Base-by-base conservation (phyloP, 768 basidiomycete genomes). In the Mycena metata region DNA sequence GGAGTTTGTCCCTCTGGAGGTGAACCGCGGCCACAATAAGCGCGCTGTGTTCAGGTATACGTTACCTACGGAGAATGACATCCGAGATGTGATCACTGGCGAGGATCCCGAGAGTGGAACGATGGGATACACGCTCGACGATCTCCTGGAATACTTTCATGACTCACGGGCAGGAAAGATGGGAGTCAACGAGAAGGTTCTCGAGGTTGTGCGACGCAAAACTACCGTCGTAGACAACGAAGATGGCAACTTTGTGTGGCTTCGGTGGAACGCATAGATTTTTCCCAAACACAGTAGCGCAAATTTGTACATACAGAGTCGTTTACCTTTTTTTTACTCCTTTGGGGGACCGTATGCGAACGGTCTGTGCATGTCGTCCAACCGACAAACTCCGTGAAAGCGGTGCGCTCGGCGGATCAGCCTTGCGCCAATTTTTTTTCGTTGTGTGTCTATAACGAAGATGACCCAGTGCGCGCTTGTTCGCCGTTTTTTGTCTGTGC, bases 21-120 rank as follows among this genome's bases (percentile, higher is more conserved):
- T 19, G 36, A 24, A 11, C 26, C 71, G 60, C 36, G 51, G 33
- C 19, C 17, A 63, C 2, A 68, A 63, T 42, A 50, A 51, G 47
- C 70, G 70, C 64, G 78, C 75, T 56, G 77, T 75, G n/a, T 76
- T 80, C 73, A 81, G 78, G 65, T 87, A 80, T 70, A 87, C 88
- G 60, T 83, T 99, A 51, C 97, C 96, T 1, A 88, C 90, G 16
- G 96, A 99, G 77, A 79, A 82, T 47, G 89, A 91, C 71, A 90
- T 99, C 69, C 83, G 86, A 50, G 79, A 84, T 19, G 78, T 91
- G 45, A 90, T 98, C 46, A 83, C 79, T 69, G 90, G 96, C 60
- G 80, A 86, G 74, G 87, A 90, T 73, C 76, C 77, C n/a, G 83
- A 85, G 15, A 90, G 89, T 62, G 90, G 90, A 21, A 85, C 84